These are phyloP conservation scores for Chlamydomonas applanata DNA, from an alignment of 139 green algal species.

Conservation along the genomic window DNA sequence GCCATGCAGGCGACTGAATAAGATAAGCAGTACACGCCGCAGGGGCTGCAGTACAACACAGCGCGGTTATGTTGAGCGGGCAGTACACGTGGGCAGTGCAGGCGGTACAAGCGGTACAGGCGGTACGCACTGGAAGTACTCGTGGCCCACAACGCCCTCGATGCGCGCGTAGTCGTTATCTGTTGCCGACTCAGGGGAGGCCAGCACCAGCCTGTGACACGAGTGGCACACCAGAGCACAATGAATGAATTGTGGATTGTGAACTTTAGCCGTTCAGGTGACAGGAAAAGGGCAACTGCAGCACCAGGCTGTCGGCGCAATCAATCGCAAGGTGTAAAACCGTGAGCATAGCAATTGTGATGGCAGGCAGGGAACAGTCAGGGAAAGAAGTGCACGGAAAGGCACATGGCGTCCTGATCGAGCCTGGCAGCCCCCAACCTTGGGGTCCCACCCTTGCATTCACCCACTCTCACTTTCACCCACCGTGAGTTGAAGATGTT, in stretches of 20 bases:
- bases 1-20: too few relatives aligned
- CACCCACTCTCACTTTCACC: background rate
- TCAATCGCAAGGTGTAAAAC: too few relatives aligned
- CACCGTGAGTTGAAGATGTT: constrained; percentile 90
- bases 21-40: too few relatives aligned
- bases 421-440: too few relatives aligned
- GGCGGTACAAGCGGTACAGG: too few relatives aligned
- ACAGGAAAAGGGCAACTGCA: too few relatives aligned
- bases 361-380: too few relatives aligned
- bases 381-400: too few relatives aligned
- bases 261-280: background rate
- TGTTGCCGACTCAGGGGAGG: constrained; percentile 87
- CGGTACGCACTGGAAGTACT: constrained; percentile 88
- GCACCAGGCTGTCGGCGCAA: too few relatives aligned
- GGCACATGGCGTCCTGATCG: too few relatives aligned
- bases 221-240: background rate
- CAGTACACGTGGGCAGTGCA: background rate
- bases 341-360: too few relatives aligned
- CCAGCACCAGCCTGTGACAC: constrained; percentile 77
- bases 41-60: background rate
- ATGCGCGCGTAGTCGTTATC: constrained; percentile 92
- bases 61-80: background rate
- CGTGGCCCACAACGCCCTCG: constrained; percentile 86
- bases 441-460: background rate
- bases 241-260: background rate